Base-by-base conservation (phyloP, 2,329 filamentous ascomycete genomes). In the Trematosphaeria pertusa region DNA sequence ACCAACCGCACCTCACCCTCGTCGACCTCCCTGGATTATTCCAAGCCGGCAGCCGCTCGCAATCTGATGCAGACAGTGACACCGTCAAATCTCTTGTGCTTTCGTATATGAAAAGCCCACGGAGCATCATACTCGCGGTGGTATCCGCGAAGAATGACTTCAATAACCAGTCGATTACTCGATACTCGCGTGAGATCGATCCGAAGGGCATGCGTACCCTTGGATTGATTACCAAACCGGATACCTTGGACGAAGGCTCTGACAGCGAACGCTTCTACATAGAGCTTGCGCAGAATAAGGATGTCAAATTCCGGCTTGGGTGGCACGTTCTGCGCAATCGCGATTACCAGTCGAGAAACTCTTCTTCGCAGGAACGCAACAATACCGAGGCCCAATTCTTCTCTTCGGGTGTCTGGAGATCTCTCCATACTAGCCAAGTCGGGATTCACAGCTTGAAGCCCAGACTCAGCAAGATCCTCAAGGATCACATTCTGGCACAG, bases 171-270 rank as follows among this genome's bases (percentile, higher is more conserved):
- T 69, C 74, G 1, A 78, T 88, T 2, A 70, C 81, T 0, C 73
- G 77, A 19, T 78, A 75, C 9, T 75, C 75, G 0, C 69, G 73
- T n/a, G 50, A 69, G 22, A 75, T 81, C 24, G 80, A 84, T 54
- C 73, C 70, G 1, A 52, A 68, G 0, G 70, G 73, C 1, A 49
- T 63, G 1, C 76, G 82, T 2, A 85, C 81, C 0, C 64, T 85
- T 0, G 79, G 81, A 0, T 71, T 85, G 37, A 76, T 85, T 34
- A 85, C 81, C 0, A 84, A 84, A 53, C 78, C 79, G 0, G 81
- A 84, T 48, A 62, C 70, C 0, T 59, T 79, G 0, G 57, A 60
- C 0, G 17, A 65, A 0, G 73, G 70, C 0, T 76, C 73, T 0
- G 62, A 69, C 1, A 72, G 69, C 3, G 77, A 82, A 46, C 50